A percentile compares a stretch with the other conserved stretches of the same genome.
These are phyloP conservation scores for Helianthus annuus DNA, from an alignment of 129 eudicot genomes.

Conservation along the genomic window DNA sequence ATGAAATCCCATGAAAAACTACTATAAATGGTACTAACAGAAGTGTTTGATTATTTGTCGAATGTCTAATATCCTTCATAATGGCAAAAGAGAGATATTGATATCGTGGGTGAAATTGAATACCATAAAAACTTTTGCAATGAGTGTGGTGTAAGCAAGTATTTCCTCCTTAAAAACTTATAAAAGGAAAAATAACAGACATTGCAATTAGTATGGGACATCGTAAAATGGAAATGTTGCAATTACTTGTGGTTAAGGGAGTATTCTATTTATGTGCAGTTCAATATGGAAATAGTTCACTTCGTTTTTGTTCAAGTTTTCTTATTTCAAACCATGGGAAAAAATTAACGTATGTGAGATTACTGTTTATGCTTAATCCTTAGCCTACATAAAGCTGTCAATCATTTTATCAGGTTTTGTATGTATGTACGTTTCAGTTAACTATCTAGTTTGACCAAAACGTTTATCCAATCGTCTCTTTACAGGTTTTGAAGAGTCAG, in stretches of 20 bases:
- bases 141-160: slow-evolving; percentile 6
- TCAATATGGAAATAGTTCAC: neutral
- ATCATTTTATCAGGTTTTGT: slow-evolving; percentile 15
- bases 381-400: slow-evolving; percentile 21
- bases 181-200: neutral
- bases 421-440: neutral
- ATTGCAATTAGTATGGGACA: slow-evolving; percentile 12
- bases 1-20: neutral
- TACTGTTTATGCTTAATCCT: neutral
- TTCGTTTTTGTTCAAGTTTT: neutral
- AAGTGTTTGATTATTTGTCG: neutral
- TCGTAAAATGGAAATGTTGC: neutral
- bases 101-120: neutral
- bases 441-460: slow-evolving; percentile 1
- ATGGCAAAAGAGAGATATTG: neutral
- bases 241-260: neutral
- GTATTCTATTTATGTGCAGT: neutral
- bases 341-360: neutral
- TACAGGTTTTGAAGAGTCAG: slow-evolving; percentile 26
- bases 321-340: neutral
- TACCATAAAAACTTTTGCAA: neutral
- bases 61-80: neutral
- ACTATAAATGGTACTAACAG: neutral
- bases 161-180: neutral
- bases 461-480: slow-evolving; percentile 9